These are phyloP conservation scores for Mycena filopes DNA, from an alignment of 768 basidiomycete species.

Conservation along the genomic window DNA sequence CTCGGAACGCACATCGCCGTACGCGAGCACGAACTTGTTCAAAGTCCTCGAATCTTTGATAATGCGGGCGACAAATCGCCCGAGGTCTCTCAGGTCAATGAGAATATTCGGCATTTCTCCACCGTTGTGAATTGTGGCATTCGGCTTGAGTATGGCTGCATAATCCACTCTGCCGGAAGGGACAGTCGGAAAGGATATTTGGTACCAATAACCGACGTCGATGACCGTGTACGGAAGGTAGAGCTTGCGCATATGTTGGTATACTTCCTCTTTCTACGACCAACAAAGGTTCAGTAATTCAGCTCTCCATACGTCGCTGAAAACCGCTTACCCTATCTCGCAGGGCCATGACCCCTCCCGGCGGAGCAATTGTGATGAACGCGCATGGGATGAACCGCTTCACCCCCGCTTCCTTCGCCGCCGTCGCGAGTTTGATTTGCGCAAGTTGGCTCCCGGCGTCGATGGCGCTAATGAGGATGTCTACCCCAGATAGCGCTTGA, in stretches of 20 bases:
- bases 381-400: slow-evolving; percentile 18
- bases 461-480: slow-evolving; percentile 22
- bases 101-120: slow-evolving; percentile 34
- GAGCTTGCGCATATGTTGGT: slow-evolving; percentile 36
- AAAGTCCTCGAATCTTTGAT: slow-evolving; percentile 44
- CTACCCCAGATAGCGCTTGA: not conserved
- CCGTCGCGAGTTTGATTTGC: slow-evolving; percentile 6
- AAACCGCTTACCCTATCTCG: slow-evolving; percentile 9
- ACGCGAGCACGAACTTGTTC: slow-evolving; percentile 41
- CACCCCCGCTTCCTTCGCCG: too few relatives aligned
- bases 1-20: slow-evolving; percentile 41
- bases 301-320: too few relatives aligned
- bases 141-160: not conserved
- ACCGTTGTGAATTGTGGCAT: slow-evolving; percentile 28
- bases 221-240: slow-evolving; percentile 42
- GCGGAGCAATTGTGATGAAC: slow-evolving; percentile 13
- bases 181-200: slow-evolving; percentile 26
- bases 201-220: slow-evolving; percentile 45
- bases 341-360: slow-evolving; percentile 3
- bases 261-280: slow-evolving; percentile 42
- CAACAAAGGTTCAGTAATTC: too few relatives aligned
- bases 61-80: slow-evolving; percentile 41
- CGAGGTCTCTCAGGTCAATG: slow-evolving; percentile 39
- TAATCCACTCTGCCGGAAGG: slow-evolving; percentile 25
- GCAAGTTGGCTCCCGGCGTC: slow-evolving; percentile 4